Conservation (phyloP, 1,284 basidiomycete genomes). For the Puccinia triticina region DNA sequence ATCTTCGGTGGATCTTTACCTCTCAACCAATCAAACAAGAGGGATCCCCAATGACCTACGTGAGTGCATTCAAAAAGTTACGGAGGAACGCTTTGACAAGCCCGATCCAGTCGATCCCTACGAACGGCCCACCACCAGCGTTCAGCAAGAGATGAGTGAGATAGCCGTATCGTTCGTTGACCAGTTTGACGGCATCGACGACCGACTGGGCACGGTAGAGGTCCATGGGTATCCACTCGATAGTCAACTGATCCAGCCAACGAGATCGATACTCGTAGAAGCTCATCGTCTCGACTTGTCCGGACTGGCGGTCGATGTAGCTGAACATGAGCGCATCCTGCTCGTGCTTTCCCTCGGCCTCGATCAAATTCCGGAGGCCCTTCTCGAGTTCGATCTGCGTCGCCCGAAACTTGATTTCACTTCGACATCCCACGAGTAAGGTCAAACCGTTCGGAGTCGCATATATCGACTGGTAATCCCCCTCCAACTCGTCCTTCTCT, state of each 20-base stretch:
- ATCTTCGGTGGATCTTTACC: neutral
- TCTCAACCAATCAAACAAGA: neutral
- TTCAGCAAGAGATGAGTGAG: conserved; percentile 60
- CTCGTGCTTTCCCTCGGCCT: conserved; percentile 5
- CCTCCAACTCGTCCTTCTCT: conserved; percentile 50
- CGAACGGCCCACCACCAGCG: conserved; percentile 59
- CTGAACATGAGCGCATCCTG: conserved; percentile 9
- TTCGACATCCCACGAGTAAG: conserved; percentile 60
- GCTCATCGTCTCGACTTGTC: conserved; percentile 35
- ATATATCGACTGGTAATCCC: conserved; percentile 55
- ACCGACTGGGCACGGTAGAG: conserved; percentile 23
- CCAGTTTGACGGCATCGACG: conserved; percentile 14
- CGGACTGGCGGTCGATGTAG: conserved; percentile 41
- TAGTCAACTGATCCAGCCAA: conserved; percentile 28
- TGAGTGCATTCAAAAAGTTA: conserved; percentile 58
- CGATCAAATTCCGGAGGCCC: conserved; percentile 46
- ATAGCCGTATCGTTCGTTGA: conserved; percentile 54
- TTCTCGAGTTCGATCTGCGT: conserved; percentile 56
- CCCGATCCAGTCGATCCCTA: conserved; percentile 59
- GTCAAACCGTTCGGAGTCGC: conserved; percentile 59
- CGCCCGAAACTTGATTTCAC: conserved; percentile 58
- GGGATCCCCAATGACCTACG: conserved; percentile 52
- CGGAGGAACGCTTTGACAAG: conserved; percentile 58
- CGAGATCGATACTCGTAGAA: conserved; percentile 40
- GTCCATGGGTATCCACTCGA: conserved; percentile 38